Conservation (phyloP, 2,329 filamentous ascomycete species). For the Myriosclerotinia scirpicola region DNA sequence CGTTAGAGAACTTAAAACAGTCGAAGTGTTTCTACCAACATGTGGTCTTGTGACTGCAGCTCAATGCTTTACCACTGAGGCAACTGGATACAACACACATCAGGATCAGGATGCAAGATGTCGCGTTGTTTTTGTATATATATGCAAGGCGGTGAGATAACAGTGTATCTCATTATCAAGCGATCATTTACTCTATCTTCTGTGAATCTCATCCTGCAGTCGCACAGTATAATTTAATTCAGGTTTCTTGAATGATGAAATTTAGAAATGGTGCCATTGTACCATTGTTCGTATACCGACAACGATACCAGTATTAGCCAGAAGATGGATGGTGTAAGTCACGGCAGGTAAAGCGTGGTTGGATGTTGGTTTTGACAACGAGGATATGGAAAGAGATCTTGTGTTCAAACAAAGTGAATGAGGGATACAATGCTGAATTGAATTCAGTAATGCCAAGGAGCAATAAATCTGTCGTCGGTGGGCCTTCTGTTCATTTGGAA, state of each 20-base stretch:
- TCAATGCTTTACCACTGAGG: background rate
- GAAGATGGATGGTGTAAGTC: background rate
- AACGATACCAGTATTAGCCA: background rate
- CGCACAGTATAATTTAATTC: background rate
- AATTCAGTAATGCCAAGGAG: constrained; percentile 1
- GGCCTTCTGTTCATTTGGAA: background rate
- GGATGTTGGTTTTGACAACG: background rate
- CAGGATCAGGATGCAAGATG: background rate
- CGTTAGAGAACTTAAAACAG: constrained; percentile 9
- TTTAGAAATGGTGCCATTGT: background rate
- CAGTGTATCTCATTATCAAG: background rate
- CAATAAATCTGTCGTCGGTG: background rate
- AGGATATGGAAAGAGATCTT: background rate
- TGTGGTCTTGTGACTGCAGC: background rate
- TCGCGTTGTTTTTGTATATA: background rate
- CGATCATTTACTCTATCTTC: background rate
- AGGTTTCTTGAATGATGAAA: background rate
- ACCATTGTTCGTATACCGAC: background rate
- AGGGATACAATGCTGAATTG: background rate
- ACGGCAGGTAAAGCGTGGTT: background rate
- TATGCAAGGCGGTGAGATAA: background rate
- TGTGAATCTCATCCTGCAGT: background rate
- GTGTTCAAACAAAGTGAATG: background rate
- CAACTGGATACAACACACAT: constrained; percentile 5
- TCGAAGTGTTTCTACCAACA: background rate